These are phyloP conservation scores for Eudorina sp. DNA, from an alignment of 139 green algal species.

Conservation along the genomic window DNA sequence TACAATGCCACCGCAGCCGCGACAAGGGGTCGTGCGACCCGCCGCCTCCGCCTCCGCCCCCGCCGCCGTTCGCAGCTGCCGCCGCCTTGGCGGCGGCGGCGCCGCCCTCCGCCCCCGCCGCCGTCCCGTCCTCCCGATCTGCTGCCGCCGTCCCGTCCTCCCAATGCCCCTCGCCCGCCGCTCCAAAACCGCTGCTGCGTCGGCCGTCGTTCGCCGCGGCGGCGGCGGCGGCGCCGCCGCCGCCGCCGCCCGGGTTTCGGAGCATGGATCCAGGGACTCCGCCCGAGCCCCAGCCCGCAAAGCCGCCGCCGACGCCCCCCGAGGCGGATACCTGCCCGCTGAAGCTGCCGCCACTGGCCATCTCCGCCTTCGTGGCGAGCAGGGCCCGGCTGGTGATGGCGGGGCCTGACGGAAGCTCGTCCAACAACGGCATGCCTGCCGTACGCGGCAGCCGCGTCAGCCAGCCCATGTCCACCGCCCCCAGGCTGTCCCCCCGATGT, in stretches of 20 bases:
- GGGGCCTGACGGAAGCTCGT: not conserved
- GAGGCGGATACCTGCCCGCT: not conserved
- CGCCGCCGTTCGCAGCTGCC: not conserved
- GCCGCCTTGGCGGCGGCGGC: not conserved
- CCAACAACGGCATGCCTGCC: not conserved
- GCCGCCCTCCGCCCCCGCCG: not conserved
- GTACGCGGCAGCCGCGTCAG: not conserved
- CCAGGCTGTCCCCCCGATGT: slow-evolving; percentile 16
- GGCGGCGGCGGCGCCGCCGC: not conserved
- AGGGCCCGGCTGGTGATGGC: slow-evolving; percentile 10
- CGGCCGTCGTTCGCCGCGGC: not conserved
- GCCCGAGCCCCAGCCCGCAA: not conserved
- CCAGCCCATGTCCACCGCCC: slow-evolving; percentile 18
- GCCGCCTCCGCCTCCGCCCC: not conserved
- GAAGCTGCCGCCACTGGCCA: not conserved
- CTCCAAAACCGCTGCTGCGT: not conserved
- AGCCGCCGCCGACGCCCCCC: not conserved
- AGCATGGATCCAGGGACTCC: not conserved
- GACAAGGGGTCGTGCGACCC: not conserved
- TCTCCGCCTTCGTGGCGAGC: slow-evolving; percentile 4
- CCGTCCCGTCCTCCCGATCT: too few relatives aligned
- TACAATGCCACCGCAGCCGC: slow-evolving; percentile 22
- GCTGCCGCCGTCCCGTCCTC: not conserved
- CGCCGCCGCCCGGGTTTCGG: not conserved
- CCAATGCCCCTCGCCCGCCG: not conserved